Conservation (phyloP, 768 basidiomycete species). For the Mycena amicta region DNA sequence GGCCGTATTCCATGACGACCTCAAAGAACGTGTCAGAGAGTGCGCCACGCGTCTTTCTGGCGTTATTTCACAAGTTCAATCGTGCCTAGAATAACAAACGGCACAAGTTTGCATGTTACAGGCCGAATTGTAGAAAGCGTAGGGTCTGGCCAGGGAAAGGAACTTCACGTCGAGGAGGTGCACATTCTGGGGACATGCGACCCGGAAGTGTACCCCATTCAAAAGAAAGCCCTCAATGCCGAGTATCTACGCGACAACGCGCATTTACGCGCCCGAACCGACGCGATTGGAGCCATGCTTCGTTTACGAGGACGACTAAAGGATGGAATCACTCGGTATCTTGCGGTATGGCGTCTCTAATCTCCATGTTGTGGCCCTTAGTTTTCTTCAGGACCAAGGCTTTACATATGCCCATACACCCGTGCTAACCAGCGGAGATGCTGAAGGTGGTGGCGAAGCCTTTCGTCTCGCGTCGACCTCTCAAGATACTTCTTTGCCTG, state of each 20-base stretch:
- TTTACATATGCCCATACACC: slow-evolving; percentile 85
- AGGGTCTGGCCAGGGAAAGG: slow-evolving; percentile 49
- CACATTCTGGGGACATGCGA: slow-evolving; percentile 50
- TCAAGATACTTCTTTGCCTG: slow-evolving; percentile 20
- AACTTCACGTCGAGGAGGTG: slow-evolving; percentile 48
- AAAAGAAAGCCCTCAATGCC: slow-evolving; percentile 79
- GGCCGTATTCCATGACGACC: slow-evolving; percentile 64
- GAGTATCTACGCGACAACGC: slow-evolving; percentile 85
- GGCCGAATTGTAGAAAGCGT: slow-evolving; percentile 49
- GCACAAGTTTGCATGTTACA: slow-evolving; percentile 41
- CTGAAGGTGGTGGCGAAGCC: slow-evolving; percentile 94
- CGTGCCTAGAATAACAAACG: slow-evolving; percentile 41
- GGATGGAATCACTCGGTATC: slow-evolving; percentile 63
- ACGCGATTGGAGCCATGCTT: slow-evolving; percentile 70
- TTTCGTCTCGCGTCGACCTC: slow-evolving; percentile 64
- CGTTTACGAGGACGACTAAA: slow-evolving; percentile 65
- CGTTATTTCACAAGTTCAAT: not conserved
- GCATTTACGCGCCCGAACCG: slow-evolving; percentile 86
- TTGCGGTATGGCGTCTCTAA: slow-evolving; percentile 55
- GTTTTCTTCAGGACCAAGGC: slow-evolving; percentile 58
- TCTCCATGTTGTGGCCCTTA: slow-evolving; percentile 4
- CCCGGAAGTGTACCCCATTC: slow-evolving; percentile 79
- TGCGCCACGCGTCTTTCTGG: slow-evolving; percentile 21
- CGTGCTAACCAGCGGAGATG: slow-evolving; percentile 87
- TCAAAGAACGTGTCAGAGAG: slow-evolving; percentile 35